phyloP scores from a whole-genome alignment of 129 eudicot species.

The Kitagawia praeruptora region DNA sequence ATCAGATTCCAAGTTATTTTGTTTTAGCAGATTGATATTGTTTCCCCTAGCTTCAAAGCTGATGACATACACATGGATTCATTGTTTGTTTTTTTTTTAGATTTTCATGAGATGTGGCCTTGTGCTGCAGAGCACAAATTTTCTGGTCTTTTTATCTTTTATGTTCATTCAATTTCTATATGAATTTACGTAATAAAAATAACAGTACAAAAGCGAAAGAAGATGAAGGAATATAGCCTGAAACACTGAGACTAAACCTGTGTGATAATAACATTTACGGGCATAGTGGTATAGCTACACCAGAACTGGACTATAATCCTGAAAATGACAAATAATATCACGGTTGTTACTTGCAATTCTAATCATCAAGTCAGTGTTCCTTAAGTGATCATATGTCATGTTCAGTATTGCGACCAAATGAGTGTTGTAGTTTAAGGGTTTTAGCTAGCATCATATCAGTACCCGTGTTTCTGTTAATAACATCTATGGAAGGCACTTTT shows the following conservation, averaged over 20 bases:
- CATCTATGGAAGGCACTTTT: neutral
- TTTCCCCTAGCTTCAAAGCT: neutral
- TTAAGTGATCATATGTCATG: neutral
- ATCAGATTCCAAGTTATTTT: neutral
- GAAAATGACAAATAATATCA: constrained; percentile 12
- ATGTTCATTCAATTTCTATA: neutral
- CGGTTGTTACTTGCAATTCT: neutral
- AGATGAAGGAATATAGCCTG: neutral
- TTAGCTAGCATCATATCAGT: no score
- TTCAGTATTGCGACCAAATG: neutral
- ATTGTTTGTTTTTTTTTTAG: neutral
- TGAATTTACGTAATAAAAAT: neutral
- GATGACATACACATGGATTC: neutral
- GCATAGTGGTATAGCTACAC: constrained; percentile 97
- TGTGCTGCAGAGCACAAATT: neutral
- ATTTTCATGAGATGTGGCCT: neutral
- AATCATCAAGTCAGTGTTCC: neutral
- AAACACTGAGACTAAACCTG: constrained; percentile 31
- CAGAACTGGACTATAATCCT: constrained; percentile 93
- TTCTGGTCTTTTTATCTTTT: no score
- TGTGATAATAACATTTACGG: constrained; percentile 71
- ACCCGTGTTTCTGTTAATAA: neutral
- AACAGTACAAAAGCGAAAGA: neutral
- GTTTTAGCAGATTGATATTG: neutral
- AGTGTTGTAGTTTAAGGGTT: neutral